A percentile compares a stretch with the other conserved stretches of the same genome.
Evolutionary conservation across 1,284 basidiomycete species (phyloP).

Genomic region (Ustilago crameri): DNA sequence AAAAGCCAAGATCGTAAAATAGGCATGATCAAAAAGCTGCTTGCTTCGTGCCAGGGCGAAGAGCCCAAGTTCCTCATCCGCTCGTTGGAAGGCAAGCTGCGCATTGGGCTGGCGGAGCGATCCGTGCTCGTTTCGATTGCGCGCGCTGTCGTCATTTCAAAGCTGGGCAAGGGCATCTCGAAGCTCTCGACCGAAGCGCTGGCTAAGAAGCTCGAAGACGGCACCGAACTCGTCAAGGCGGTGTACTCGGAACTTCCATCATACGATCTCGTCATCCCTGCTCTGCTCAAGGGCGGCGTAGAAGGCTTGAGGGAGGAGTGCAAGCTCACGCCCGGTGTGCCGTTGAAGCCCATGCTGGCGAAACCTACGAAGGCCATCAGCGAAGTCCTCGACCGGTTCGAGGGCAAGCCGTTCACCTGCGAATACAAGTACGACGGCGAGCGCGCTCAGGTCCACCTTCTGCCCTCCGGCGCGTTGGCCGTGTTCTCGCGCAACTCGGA

Average conservation of each 20-base stretch:
- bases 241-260: conserved; percentile 95
- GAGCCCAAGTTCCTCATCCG: conserved; percentile 95
- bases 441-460: conserved; percentile 77
- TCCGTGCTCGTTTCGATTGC: conserved; percentile 72
- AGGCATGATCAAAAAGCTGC: conserved; percentile 90
- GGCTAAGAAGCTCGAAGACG: conserved; percentile 80
- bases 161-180: conserved; percentile 72
- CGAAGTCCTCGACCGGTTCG: conserved; percentile 97
- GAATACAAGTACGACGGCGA: conserved; percentile 99
- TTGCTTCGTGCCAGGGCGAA: conserved; percentile 88
- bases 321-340: conserved; percentile 90
- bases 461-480: conserved; percentile 71
- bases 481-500: conserved; percentile 98
- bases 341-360: conserved; percentile 99
- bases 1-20: conserved; percentile 77
- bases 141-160: conserved; percentile 55
- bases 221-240: conserved; percentile 81
- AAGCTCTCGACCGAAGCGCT: conserved; percentile 76
- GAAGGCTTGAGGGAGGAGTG: conserved; percentile 79
- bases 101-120: conserved; percentile 95
- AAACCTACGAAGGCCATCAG: conserved; percentile 99
- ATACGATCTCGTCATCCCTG: conserved; percentile 94
- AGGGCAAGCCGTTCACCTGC: conserved; percentile 94
- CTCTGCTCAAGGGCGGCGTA: conserved; percentile 83
- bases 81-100: conserved; percentile 93